Evolutionary conservation across 495 filamentous ascomycete genomes (phyloP), one percentile per base, ranked within the genome.

Genomic region (Daldinia caldariorum): DNA sequence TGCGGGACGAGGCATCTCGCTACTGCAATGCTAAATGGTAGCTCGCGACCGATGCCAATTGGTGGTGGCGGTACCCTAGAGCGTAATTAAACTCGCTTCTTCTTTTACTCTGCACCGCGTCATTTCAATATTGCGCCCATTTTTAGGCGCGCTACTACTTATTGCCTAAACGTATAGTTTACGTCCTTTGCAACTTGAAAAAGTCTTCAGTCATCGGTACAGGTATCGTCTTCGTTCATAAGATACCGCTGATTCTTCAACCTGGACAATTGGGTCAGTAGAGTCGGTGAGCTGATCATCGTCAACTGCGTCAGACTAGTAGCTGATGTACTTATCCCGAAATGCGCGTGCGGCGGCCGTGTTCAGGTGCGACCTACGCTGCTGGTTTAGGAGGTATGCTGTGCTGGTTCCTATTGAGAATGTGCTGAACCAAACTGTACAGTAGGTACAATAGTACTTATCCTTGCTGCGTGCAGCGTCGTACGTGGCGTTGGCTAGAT

Each of bases 1-100:
- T 53, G 62, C 63, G 58, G 68, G 45, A 66, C 54, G 58, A 71
- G 69, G 69, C 63, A 53, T 71, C 69, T 71, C 69, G 69, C 63
- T 71, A 67, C 69, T 63, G 59, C 69, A 63, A 63, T 20, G 16
- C 16, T 18, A 60, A 56, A 16, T 64, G 35, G 55, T 35, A 55
- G 37, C 60, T 64, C 37, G 56, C 43, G 39, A 41, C 41, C 18
- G 35, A 68, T 29, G 38, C 32, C 35, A 49, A 54, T 58, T 58
- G 58, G 51, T 50, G 16, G 34, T 65, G 20, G 43, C 43, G 9
- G 43, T 34, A 57, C 35, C 68, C 53, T 54, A 32, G 62, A 35
- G 41, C 38, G 68, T 71, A 71, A 71, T 71, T 71, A 61, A 71
- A 71, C 62, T 66, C 49, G 8, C 4, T 22, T 16, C 55, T 61